These are phyloP conservation scores for Ammopiptanthus mongolicus DNA, from an alignment of 306 rosid species.

Conservation along the genomic window DNA sequence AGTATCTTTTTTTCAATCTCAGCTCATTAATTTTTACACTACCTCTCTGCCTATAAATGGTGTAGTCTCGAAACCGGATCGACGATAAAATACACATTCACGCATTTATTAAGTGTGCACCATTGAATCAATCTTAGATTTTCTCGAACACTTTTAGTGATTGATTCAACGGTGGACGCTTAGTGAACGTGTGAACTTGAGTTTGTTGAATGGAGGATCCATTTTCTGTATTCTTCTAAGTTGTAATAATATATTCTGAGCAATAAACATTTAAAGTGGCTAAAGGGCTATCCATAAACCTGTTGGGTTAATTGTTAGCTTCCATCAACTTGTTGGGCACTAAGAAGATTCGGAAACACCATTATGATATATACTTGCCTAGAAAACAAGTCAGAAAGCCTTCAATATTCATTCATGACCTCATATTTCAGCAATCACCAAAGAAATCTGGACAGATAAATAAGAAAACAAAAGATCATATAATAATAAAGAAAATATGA, in stretches of 20 bases:
- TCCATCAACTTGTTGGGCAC: not conserved
- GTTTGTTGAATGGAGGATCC: too few species aligned
- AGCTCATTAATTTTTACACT: not conserved
- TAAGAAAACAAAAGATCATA: not conserved
- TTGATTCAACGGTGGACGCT: too few species aligned
- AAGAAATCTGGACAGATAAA: not conserved
- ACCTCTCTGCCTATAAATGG: not conserved
- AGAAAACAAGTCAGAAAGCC: not conserved
- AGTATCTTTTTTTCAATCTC: constrained; percentile 25
- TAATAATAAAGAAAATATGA: not conserved
- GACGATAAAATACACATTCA: too few species aligned
- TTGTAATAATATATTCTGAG: not conserved
- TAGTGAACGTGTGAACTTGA: too few species aligned
- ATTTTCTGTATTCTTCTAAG: too few species aligned
- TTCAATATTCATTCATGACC: not conserved
- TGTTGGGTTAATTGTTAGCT: not conserved
- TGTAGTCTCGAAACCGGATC: too few species aligned
- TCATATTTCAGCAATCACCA: not conserved
- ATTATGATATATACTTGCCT: not conserved
- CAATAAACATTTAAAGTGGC: constrained; percentile 5
- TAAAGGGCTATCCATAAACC: not conserved
- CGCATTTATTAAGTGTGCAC: too few species aligned
- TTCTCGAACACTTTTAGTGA: too few species aligned
- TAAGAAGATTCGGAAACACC: not conserved
- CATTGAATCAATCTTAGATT: too few species aligned